Evolutionary conservation across 345 rosid genomes (phyloP), one percentile per base, ranked within the genome.

Genomic region (Aurinia saxatilis): DNA sequence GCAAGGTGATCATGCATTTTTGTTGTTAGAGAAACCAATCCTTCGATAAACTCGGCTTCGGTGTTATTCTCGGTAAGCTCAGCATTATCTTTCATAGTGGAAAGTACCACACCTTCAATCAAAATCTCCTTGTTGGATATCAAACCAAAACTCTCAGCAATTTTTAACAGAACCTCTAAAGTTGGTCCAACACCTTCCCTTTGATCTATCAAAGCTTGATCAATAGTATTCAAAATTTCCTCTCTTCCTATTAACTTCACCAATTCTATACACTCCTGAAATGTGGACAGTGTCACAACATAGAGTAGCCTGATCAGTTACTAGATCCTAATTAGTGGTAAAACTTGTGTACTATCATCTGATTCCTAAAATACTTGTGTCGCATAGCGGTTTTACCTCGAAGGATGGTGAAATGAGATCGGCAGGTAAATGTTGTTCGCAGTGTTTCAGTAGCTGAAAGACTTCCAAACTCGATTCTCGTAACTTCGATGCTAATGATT

Each of bases 61-160:
- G 54, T 76, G 25, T 71, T 27, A 50, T 86, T 84, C 53, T 84
- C 84, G 12, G 79, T 79, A 68, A 81, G 87, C 66, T 87, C 90
- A 3, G 92, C 87, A 65, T 76, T 77, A 71, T 88, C 99, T 75
- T 95, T 88, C 77, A 85, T 61, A 65, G 81, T 83, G 74, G 83
- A 80, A 51, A 95, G 91, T 70, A 89, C 80, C 36, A 88, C 95
- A 50, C 90, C 81, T 75, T 95, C 98, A 39, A 88, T 86, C 21
- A 95, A 82, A 78, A 84, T 77, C 52, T 95, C 96, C 57, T 81
- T 84, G 84, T 95, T 90, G 33, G 96, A 87, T 73, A 73, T 87
- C 73, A 95, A 80, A 78, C 87, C 77, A 67, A 84, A 48, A 74
- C 72, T 61, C 72, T 82, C 86, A 0, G 84, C 84, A 75, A 88